phyloP scores from a whole-genome alignment of 2,329 filamentous ascomycete genomes.

The Fusarium haematococcum region DNA sequence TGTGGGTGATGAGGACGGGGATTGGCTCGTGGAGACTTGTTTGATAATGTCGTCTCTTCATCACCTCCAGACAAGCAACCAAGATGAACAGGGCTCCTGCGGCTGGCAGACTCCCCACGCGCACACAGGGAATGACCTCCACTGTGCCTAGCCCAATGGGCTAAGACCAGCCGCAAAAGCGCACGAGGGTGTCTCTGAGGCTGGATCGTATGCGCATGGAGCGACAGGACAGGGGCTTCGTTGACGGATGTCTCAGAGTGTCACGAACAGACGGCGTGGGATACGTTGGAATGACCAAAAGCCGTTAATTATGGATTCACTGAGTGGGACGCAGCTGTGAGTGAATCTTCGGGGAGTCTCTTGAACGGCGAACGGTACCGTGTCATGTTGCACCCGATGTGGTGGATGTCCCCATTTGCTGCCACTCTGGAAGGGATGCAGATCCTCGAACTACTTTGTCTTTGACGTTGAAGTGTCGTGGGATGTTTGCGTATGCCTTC shows the following conservation, averaged over 20 bases:
- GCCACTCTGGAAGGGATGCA: background rate
- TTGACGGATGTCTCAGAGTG: constrained; percentile 18
- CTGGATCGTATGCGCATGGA: constrained; percentile 17
- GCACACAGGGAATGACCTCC: constrained; percentile 14
- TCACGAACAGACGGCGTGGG: constrained; percentile 5
- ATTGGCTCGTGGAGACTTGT: constrained; percentile 28
- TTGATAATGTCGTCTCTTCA: constrained; percentile 27
- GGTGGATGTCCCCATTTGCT: background rate
- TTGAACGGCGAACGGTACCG: background rate
- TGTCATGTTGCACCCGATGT: background rate
- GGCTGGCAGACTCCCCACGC: constrained; percentile 8
- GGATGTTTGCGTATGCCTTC: background rate
- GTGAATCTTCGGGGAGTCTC: constrained; percentile 1
- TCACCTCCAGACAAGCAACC: constrained; percentile 12
- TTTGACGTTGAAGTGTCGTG: background rate
- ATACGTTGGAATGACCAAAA: constrained; percentile 5
- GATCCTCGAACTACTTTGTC: background rate
- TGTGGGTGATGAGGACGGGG: constrained; percentile 6
- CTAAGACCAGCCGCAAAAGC: constrained; percentile 10
- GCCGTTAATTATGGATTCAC: constrained; percentile 16
- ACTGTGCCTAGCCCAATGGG: background rate
- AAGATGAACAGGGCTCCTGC: constrained; percentile 10
- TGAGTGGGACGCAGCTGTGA: constrained; percentile 12
- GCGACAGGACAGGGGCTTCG: constrained; percentile 1
- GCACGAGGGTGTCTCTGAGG: constrained; percentile 22